phyloP scores from a whole-genome alignment of 345 rosid species.

The Cochlearia excelsa region DNA sequence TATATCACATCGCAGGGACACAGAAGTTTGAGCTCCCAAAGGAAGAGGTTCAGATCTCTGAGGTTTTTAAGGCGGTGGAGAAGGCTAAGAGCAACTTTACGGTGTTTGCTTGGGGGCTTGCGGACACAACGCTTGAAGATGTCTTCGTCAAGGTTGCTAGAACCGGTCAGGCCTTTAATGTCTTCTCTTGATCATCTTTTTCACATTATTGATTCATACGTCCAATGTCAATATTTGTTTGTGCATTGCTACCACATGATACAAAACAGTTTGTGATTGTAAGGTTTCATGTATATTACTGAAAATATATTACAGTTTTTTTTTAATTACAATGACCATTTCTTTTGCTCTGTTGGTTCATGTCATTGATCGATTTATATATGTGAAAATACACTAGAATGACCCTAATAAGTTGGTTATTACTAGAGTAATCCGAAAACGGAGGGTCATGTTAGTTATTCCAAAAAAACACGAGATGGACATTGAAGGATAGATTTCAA shows the following conservation, averaged over 20 bases:
- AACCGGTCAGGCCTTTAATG: slow-evolving; percentile 39
- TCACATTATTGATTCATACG: slow-evolving; percentile 4
- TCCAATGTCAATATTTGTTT: slow-evolving; percentile 8
- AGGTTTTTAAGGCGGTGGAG: slow-evolving; percentile 75
- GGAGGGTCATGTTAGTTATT: too few species aligned
- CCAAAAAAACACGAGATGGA: too few species aligned
- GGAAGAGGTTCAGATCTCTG: slow-evolving; percentile 56
- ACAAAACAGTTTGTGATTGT: not conserved
- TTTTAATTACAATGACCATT: too few species aligned
- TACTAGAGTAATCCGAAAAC: too few species aligned
- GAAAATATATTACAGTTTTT: too few species aligned
- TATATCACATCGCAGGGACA: slow-evolving; percentile 80
- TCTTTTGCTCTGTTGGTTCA: too few species aligned
- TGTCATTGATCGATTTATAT: too few species aligned
- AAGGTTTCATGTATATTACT: slow-evolving; percentile 1
- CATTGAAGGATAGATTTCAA: too few species aligned
- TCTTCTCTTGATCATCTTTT: slow-evolving; percentile 37
- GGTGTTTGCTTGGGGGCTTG: slow-evolving; percentile 90
- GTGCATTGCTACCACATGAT: too few species aligned
- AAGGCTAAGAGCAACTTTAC: slow-evolving; percentile 61
- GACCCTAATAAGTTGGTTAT: too few species aligned
- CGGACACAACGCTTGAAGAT: slow-evolving; percentile 89
- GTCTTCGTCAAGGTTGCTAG: slow-evolving; percentile 93
- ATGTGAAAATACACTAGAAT: too few species aligned
- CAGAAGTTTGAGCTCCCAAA: slow-evolving; percentile 93